Base-by-base conservation (phyloP, 148 eudicot genomes). In the Pharnaceum exiguum region DNA sequence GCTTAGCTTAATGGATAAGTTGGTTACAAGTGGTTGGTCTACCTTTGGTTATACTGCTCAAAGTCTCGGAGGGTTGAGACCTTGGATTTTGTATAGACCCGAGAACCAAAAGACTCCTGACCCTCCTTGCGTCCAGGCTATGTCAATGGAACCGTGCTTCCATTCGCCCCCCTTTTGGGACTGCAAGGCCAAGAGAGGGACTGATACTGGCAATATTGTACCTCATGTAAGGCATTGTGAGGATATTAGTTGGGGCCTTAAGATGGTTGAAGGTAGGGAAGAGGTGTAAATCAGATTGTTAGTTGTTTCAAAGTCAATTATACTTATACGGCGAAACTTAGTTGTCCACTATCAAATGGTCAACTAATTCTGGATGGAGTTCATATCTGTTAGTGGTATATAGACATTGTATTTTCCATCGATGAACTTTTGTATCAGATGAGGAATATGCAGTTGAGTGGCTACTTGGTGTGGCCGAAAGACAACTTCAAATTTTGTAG, bases 11-110 rank as follows among this genome's bases (percentile, higher is more conserved):
- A 77, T 72, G 0, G 96, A 93, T 54, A 93, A 78, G 56, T 49
- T 93, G 71, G 77, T 93, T 39, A 93, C 99, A 8, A 93, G 99
- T 32, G 81, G 85, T 23, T 83, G 90, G 91, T 89, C 99, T 1
- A 93, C 99, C 45, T 93, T 93, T 46, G 99, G 96, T 0, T 93
- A 93, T 51, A 91, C 89, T 3, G 96, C 96, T 68, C 95, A 88
- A 46, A 84, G 96, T 55, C 90, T 93, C 18, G 99, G 99, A 10
- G 99, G 96, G 22, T 68, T 93, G 65, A 93, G 75, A 66, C 99
- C 99, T 1, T 93, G 96, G 96, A 89, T 93, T 45, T 63, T 93
- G 37, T 73, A 74, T 79, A 93, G 81, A 79, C 79, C 96, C 0
- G 90, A 88, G 63, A 80, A 93, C 18, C 53, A 49, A 51, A 68